phyloP scores from a whole-genome alignment of 768 basidiomycete species.

The Pleurotus citrinopileatus region DNA sequence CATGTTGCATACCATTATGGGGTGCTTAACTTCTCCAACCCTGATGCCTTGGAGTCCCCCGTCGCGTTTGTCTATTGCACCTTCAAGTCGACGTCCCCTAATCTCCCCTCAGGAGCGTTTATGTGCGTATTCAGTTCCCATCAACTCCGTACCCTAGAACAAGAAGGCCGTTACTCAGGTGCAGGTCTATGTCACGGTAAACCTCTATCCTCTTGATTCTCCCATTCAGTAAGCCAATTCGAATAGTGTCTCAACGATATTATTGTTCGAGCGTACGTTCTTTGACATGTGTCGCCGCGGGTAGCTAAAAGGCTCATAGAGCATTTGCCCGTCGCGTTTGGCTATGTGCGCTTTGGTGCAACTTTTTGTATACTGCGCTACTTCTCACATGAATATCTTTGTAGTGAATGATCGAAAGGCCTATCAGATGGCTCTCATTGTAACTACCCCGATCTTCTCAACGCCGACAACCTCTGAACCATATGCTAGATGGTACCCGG shows the following conservation, averaged over 20 bases:
- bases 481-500: neutral
- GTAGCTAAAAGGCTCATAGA: no score
- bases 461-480: neutral
- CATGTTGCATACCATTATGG: neutral
- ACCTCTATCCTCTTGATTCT: no score
- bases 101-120: neutral
- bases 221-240: no score
- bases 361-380: no score
- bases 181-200: neutral
- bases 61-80: neutral
- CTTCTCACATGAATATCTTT: no score
- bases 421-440: neutral
- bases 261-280: neutral
- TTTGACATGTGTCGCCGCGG: no score
- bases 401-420: neutral
- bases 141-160: no score
- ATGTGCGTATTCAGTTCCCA: neutral
- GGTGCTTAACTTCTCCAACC: neutral
- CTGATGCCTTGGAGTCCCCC: neutral
- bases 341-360: neutral
- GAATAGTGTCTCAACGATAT: neutral
- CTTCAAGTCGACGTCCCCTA: neutral
- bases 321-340: neutral
- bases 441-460: neutral
- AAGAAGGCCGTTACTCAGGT: no score